phyloP scores from a whole-genome alignment of 2,329 filamentous ascomycete genomes.

The Alternaria incomplexa region DNA sequence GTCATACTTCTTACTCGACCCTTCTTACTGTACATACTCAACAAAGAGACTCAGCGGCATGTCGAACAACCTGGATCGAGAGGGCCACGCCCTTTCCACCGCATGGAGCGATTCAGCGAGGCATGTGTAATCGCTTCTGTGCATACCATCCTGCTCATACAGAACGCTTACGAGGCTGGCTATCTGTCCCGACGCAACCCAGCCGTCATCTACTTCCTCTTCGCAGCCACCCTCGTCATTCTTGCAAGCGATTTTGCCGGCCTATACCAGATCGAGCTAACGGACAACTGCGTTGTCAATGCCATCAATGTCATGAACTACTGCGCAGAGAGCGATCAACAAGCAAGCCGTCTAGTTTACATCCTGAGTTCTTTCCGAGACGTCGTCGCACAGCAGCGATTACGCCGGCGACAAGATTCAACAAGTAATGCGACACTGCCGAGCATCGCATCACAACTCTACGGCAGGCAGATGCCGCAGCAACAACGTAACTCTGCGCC shows the following conservation, averaged over 20 bases:
- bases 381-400: slow-evolving; percentile 42
- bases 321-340: slow-evolving; percentile 49
- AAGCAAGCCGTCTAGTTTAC: slow-evolving; percentile 47
- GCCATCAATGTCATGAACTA: slow-evolving; percentile 50
- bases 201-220: slow-evolving; percentile 51
- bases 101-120: slow-evolving; percentile 58
- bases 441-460: slow-evolving; percentile 44
- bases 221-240: slow-evolving; percentile 49
- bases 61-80: slow-evolving; percentile 33
- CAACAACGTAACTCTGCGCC: slow-evolving; percentile 14
- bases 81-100: slow-evolving; percentile 37
- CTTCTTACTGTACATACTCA: slow-evolving; percentile 67
- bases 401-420: slow-evolving; percentile 33
- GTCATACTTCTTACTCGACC: slow-evolving; percentile 69
- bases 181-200: slow-evolving; percentile 50
- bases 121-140: slow-evolving; percentile 51
- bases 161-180: slow-evolving; percentile 50
- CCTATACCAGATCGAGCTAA: slow-evolving; percentile 42
- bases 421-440: slow-evolving; percentile 32
- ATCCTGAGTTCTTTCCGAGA: slow-evolving; percentile 49
- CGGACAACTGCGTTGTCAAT: slow-evolving; percentile 47
- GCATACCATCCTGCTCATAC: slow-evolving; percentile 49
- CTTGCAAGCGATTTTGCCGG: slow-evolving; percentile 50
- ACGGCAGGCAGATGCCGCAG: slow-evolving; percentile 27
- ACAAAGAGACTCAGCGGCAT: slow-evolving; percentile 49